Conservation (phyloP, 139 green algal genomes). For the Mesostigma viride region DNA sequence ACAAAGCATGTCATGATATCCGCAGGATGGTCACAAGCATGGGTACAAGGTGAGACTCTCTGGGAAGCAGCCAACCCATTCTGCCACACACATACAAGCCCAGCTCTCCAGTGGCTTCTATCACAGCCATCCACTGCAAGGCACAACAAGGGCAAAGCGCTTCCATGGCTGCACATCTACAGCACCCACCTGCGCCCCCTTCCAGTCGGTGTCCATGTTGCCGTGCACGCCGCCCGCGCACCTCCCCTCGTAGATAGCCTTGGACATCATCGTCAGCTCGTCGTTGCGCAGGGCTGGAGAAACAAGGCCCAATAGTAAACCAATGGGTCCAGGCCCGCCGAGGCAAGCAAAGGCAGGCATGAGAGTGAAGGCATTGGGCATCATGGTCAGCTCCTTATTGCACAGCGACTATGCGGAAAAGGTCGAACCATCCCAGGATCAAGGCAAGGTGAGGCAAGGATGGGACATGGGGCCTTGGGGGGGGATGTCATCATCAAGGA, state of each 20-base stretch:
- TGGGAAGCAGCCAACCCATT: too few relatives aligned
- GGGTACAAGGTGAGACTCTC: too few relatives aligned
- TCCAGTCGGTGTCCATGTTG: constrained; percentile 26
- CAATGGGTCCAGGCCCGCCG: not conserved
- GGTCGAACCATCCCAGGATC: not conserved
- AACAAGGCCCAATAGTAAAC: too few relatives aligned
- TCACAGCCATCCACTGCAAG: too few relatives aligned
- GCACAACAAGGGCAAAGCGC: too few relatives aligned
- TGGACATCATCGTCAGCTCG: constrained; percentile 23
- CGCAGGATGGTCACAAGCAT: too few relatives aligned
- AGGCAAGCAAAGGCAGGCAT: not conserved
- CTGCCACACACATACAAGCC: too few relatives aligned
- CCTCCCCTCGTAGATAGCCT: constrained; percentile 23
- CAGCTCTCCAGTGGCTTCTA: too few relatives aligned
- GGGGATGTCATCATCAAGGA: too few relatives aligned
- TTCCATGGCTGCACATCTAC: too few relatives aligned
- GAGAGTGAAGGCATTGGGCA: not conserved
- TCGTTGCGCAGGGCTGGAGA: constrained; percentile 20
- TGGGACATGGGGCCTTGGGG: not conserved
- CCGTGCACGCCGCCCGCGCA: constrained; percentile 18
- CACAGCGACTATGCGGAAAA: not conserved
- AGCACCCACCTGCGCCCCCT: constrained; percentile 19
- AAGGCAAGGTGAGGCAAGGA: not conserved
- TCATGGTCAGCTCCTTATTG: not conserved
- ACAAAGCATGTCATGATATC: too few relatives aligned